phyloP scores from a whole-genome alignment of 805 yeast genomes.

The Barnettozyma sucrosica region DNA sequence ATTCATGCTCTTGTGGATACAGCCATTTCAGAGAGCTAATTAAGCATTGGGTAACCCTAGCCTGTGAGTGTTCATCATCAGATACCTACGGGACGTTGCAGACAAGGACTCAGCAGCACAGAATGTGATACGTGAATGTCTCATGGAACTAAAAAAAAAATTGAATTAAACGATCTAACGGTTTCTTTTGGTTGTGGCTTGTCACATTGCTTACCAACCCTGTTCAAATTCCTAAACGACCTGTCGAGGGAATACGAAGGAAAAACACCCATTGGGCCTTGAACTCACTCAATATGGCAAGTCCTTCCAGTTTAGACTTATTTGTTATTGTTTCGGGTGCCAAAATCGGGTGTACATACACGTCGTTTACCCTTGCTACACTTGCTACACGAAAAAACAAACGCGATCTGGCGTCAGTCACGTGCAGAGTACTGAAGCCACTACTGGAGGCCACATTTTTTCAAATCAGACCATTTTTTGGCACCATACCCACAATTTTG shows the following conservation, averaged over 20 bases:
- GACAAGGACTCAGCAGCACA: too few relatives aligned
- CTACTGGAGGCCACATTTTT: not conserved
- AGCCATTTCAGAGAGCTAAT: too few relatives aligned
- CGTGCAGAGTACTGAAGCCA: slow-evolving; percentile 3
- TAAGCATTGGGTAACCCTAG: too few relatives aligned
- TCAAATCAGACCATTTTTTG: slow-evolving; percentile 5
- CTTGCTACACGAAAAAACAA: slow-evolving; percentile 1
- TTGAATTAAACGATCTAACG: too few relatives aligned
- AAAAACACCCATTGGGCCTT: not conserved
- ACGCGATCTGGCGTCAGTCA: slow-evolving; percentile 14
- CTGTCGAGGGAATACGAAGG: too few relatives aligned
- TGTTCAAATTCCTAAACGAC: too few relatives aligned
- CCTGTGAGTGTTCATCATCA: too few relatives aligned
- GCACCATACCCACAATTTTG: not conserved
- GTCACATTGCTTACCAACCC: not conserved
- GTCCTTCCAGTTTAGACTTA: not conserved
- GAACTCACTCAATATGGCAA: not conserved
- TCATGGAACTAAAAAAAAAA: too few relatives aligned
- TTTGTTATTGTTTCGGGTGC: slow-evolving; percentile 1
- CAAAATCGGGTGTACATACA: not conserved
- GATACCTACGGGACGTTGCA: too few relatives aligned
- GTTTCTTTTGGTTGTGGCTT: not conserved
- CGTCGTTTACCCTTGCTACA: not conserved
- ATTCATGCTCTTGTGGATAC: too few relatives aligned
- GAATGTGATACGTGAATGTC: too few relatives aligned